Base-by-base conservation (phyloP, 169 alveolate species). In the Theileria parva region DNA sequence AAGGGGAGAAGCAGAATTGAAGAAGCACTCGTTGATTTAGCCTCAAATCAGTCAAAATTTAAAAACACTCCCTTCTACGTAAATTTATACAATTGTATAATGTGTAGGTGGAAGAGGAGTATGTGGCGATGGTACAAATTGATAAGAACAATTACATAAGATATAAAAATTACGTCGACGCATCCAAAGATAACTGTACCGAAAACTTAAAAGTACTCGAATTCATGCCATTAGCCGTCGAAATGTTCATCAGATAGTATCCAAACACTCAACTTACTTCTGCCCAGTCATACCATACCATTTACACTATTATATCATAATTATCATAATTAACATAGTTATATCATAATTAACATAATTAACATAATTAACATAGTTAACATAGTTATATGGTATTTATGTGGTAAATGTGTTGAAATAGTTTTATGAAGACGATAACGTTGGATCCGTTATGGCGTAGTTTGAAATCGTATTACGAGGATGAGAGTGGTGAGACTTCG, bases 41-140 rank as follows among this genome's bases (percentile, higher is more conserved):
- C 91, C 11, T 74, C 86, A 17, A 69, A 53, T 27, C 92, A 86
- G 64, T 86, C 94, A 17, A 84, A 85, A 50, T 89, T 86, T 73
- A 80, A 85, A 21, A 89, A 89, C 75, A 88, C 86, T 1, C 94
- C 94, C 0, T 89, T 89, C 77, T 79, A 89, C 70, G 91, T 88
- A 60, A 53, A 19, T 53, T 53, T 60, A 57, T 32, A 32, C n/a
- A 60, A 27, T 50, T 11, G 27, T 11, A n/a, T 12, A 11, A 30
- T 13, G 12, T 2, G 8, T 72, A 81, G 88, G 28, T 84, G 19
- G 86, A 78, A 15, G 91, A 90, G 27, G 94, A 90, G 71, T 90
- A 86, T 34, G 83, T 90, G 19, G 94, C 94, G 21, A 85, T 85
- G 79, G 84, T 88, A 12, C 93, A 90, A 76, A 89, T 90, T 67